Evolutionary conservation across 768 basidiomycete genomes (phyloP), one percentile per base, ranked within the genome.

Genomic region (Amanita phalloides): DNA sequence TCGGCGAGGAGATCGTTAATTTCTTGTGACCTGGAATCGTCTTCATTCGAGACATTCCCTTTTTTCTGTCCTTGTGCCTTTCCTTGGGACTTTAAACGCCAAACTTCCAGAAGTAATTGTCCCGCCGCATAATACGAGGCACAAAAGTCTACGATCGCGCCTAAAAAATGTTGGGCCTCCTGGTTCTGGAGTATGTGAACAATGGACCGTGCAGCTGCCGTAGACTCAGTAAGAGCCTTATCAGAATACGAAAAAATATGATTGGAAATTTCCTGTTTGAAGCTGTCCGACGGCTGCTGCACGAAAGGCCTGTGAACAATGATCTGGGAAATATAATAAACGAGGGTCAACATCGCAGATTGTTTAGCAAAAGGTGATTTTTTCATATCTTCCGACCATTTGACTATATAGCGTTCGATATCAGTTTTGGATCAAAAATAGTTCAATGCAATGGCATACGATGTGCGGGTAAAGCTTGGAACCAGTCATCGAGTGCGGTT

Each of bases 261-360:
- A 13, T 21, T 13, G 7, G 33, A 3, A 47, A 21, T 11, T 36
- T 52, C 3, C 48, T 55, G 23, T 36, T n/a, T 73, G n/a, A 74
- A 71, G 63, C 17, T 56, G 53, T 6, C 48, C 49, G 5, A 43
- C 52, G 13, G 53, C 5, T 68, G 61, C 14, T 74, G 75, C 36
- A 86, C 76, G 64, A 85, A 85, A 1, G 83, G 80, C 28, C 86
- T 77, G 61, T 86, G 81, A 28, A 89, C 73, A 48, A 86, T 66
- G 61, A 89, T 84, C 61, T 78, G 75, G 32, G 70, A 68, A 38
- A 79, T 62, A 64, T 87, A 77, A 61, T 84, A 90, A 5, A 75
- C 68, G 17, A 73, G 68, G 50, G 78, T 74, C 28, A 90, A 61
- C 6, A 70, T 70, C 7, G 81, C 76, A 10, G 82, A 77, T 60